phyloP scores from a whole-genome alignment of 1,139 yeast genomes.

The Suhomyces panamericanus region DNA sequence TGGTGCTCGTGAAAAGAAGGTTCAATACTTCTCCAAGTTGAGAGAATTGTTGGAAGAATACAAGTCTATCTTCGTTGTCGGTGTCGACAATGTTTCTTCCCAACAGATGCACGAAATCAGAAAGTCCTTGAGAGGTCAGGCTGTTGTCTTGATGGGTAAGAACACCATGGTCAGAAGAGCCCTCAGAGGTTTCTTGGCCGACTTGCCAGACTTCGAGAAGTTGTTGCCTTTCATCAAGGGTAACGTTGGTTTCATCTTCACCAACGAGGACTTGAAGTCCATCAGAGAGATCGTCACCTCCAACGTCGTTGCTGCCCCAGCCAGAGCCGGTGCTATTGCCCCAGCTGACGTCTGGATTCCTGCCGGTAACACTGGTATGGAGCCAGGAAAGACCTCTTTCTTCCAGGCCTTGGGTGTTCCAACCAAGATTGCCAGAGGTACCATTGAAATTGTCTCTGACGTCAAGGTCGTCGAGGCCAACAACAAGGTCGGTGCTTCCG shows the following conservation, averaged over 20 bases:
- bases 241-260: slow-evolving; percentile 99
- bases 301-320: slow-evolving; percentile 99
- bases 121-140: slow-evolving; percentile 92
- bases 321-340: slow-evolving; percentile 99
- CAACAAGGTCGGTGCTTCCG: slow-evolving; percentile 96
- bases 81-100: slow-evolving; percentile 99
- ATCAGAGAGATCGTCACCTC: slow-evolving; percentile 84
- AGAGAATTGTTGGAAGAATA: slow-evolving; percentile 93
- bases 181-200: slow-evolving; percentile 90
- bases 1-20: slow-evolving; percentile 98
- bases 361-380: slow-evolving; percentile 99
- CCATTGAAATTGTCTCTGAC: slow-evolving; percentile 97
- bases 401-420: slow-evolving; percentile 99
- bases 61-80: slow-evolving; percentile 98
- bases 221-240: slow-evolving; percentile 93
- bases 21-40: slow-evolving; percentile 91
- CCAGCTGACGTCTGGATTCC: slow-evolving; percentile 97
- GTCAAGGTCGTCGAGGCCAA: slow-evolving; percentile 91
- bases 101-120: slow-evolving; percentile 99
- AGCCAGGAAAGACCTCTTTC: slow-evolving; percentile 99
- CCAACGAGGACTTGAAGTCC: slow-evolving; percentile 89
- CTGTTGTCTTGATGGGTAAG: slow-evolving; percentile 98
- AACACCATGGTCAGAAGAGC: slow-evolving; percentile 99
- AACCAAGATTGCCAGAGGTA: slow-evolving; percentile 99
- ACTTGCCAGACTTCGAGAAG: slow-evolving; percentile 95